Evolutionary conservation across 2,329 filamentous ascomycete genomes (phyloP), one percentile per base, ranked within the genome.

Genomic region (Apiospora phragmitis): DNA sequence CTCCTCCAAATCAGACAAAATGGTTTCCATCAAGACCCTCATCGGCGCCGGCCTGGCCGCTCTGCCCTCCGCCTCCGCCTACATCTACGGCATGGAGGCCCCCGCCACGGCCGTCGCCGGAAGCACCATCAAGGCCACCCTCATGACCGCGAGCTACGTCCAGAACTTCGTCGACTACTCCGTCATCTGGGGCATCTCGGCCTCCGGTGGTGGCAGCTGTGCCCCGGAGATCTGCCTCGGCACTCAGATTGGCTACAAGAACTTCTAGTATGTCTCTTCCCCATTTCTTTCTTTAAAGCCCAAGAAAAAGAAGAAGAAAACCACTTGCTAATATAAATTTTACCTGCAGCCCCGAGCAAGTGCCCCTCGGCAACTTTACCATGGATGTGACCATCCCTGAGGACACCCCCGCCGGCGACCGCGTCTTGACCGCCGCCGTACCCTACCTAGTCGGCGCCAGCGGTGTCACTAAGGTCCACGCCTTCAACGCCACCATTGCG

Each of bases 91-190:
- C 70, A 41, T 81, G 32, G 71, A 29, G 6, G 74, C 74, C 11
- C 78, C 79, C 3, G 45, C 73, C 0, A 74, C 71, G 6, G 78
- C 74, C 6, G 70, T 66, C 3, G 76, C 77, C 55, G 79, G 79
- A 3, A 35, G 69, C 14, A 76, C 68, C 67, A 70, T 80, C 51
- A 74, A 71, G 3, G 77, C 72, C 18, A 78, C 74, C 11, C 69
- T 81, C 26, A 70, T 69, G 47, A 78, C 78, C 21, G 68, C 76
- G 26, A 77, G 76, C 73, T 80, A 80, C 76, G 71, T 77, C 51
- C 78, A 80, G 76, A 81, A 81, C 76, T 80, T 73, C 74, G 74
- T 77, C 69, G 79, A 81, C 74, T 80, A 76, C 72, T 71, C 75
- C 65, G 77, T 81, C 70, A 69, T 78, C 49, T 81, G 77, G 77